phyloP scores from a whole-genome alignment of 495 filamentous ascomycete species.

The Thozetella sp. region DNA sequence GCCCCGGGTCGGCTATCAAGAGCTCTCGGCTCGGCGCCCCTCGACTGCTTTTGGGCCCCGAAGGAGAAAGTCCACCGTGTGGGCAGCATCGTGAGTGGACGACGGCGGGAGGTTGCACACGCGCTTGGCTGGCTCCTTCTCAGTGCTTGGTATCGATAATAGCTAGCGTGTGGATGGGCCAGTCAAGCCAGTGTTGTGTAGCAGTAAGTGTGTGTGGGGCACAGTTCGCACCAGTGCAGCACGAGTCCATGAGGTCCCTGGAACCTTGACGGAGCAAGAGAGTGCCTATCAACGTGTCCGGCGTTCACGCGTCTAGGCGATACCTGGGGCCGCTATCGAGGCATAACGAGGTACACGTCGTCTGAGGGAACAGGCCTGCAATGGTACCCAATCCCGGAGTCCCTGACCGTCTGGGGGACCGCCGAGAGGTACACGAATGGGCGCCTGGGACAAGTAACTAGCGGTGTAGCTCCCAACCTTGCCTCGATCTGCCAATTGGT shows the following conservation, averaged over 20 bases:
- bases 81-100: neutral
- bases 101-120: neutral
- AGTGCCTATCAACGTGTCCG: neutral
- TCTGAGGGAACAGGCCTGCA: slow-evolving; percentile 20
- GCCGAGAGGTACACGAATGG: slow-evolving; percentile 16
- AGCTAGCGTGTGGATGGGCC: too few species aligned
- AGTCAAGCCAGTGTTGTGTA: too few species aligned
- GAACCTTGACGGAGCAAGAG: neutral
- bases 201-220: neutral
- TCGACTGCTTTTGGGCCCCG: neutral
- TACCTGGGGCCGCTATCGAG: neutral
- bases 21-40: neutral
- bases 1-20: neutral
- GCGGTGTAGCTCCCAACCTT: slow-evolving; percentile 26
- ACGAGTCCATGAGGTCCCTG: neutral
- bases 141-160: too few species aligned
- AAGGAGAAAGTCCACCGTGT: neutral
- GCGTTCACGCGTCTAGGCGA: neutral
- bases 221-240: neutral
- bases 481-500: slow-evolving; percentile 1
- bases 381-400: slow-evolving; percentile 27
- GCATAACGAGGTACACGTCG: slow-evolving; percentile 6
- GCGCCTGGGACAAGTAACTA: neutral
- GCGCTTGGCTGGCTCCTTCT: too few species aligned
- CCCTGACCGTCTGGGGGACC: slow-evolving; percentile 6